Conservation (phyloP, 2,329 filamentous ascomycete genomes). For the Macrophomina phaseolina region DNA sequence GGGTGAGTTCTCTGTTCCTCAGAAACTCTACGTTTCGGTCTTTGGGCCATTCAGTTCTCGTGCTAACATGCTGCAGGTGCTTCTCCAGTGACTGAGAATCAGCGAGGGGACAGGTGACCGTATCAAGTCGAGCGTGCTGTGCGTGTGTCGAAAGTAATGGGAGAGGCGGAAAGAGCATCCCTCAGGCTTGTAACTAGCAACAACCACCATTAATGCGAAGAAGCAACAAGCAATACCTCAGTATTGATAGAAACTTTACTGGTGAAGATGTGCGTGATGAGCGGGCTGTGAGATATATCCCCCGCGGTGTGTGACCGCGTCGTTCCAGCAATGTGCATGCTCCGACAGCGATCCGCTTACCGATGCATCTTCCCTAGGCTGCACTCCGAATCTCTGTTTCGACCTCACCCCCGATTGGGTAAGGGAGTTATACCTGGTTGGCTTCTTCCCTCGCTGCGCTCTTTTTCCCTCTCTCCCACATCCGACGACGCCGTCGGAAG, state of each 20-base stretch:
- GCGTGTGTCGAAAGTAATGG: background rate
- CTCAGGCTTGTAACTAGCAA: background rate
- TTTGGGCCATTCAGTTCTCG: background rate
- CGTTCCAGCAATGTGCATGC: background rate
- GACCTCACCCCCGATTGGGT: background rate
- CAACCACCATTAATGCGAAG: background rate
- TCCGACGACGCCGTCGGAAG: slow-evolving; percentile 21
- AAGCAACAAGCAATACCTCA: no score
- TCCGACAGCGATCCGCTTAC: background rate
- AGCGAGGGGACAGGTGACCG: slow-evolving; percentile 4
- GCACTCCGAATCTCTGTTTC: slow-evolving; percentile 2
- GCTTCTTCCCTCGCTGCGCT: background rate
- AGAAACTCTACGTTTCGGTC: background rate
- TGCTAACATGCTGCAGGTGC: slow-evolving; percentile 20
- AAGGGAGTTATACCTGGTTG: background rate
- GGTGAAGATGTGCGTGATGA: no score
- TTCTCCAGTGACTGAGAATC: slow-evolving; percentile 11
- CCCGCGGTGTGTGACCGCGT: background rate
- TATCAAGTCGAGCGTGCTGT: background rate
- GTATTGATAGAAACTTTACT: no score
- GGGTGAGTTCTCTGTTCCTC: slow-evolving; percentile 47
- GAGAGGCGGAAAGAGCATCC: background rate
- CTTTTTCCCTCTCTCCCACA: background rate
- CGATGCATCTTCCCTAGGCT: background rate
- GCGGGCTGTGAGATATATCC: no score